Conservation (phyloP, 805 yeast species). For the Monosporozyma unispora region DNA sequence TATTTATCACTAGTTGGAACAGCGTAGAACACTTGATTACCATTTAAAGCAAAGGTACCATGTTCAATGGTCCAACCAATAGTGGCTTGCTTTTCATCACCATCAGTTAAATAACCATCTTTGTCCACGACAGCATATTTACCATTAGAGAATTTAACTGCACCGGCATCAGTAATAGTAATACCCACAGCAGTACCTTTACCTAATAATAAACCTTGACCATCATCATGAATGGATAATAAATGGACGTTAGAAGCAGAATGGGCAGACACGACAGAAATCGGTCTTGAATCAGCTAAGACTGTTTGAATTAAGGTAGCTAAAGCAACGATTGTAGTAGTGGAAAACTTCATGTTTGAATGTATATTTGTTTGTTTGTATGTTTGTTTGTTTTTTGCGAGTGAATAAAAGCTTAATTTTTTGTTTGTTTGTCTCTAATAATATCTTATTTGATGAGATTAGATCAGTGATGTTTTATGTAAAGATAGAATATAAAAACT, state of each 20-base stretch:
- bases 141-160: slow-evolving; percentile 24
- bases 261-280: slow-evolving; percentile 27
- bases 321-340: slow-evolving; percentile 16
- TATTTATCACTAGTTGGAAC: slow-evolving; percentile 26
- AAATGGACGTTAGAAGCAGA: slow-evolving; percentile 23
- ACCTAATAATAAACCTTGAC: slow-evolving; percentile 16
- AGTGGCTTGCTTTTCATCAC: slow-evolving; percentile 20
- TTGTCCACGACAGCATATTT: slow-evolving; percentile 23
- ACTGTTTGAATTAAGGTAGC: slow-evolving; percentile 25
- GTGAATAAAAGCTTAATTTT: no score
- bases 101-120: slow-evolving; percentile 18
- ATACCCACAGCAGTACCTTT: slow-evolving; percentile 12
- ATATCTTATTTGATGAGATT: no score
- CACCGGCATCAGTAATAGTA: slow-evolving; percentile 29
- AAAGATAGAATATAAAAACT: no score
- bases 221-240: slow-evolving; percentile 4
- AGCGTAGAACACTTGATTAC: slow-evolving; percentile 31
- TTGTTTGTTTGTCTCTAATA: not conserved
- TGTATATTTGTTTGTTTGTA: not conserved
- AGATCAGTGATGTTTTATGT: no score
- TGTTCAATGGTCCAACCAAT: slow-evolving; percentile 33
- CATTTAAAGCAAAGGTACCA: slow-evolving; percentile 32
- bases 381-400: no score
- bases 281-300: slow-evolving; percentile 32
- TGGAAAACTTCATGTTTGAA: not conserved